Base-by-base conservation (phyloP, 2,329 filamentous ascomycete genomes). In the Ilyonectria sp. region DNA sequence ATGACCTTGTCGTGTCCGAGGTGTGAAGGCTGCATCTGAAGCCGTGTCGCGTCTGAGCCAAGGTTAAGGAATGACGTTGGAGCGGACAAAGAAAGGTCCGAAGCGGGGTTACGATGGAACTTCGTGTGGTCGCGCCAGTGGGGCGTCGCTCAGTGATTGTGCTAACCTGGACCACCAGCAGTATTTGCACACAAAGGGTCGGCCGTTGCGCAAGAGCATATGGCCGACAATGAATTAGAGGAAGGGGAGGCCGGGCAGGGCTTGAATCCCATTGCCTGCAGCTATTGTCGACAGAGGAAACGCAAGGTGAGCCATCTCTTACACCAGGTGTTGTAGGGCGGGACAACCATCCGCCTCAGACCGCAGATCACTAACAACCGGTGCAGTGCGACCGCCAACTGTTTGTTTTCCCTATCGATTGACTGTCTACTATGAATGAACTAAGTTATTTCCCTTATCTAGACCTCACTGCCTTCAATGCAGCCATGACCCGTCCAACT, bases 211-310 rank as follows among this genome's bases (percentile, higher is more conserved):
- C 46, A 55, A 43, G 21, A 63, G 23, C 62, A 46, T 37, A 76
- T 76, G 74, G 68, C 69, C 44, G 64, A 57, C 43, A 21, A 56
- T 67, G 69, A 65, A 2, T 6, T 10, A 21, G 40, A 11, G 4
- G 68, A 71, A 5, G 56, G 60, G 31, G 65, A 68, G 35, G 47
- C 33, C 29, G 74, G 68, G 47, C 67, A 61, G 57, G 57, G 54
- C 44, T 43, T 77, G 31, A 78, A 78, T 43, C 76, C 78, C 4
- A 79, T 79, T 52, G 79, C 79, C 7, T 80, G 78, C 8, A 76
- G 77, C 29, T 68, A 75, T 35, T 80, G 79, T 55, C 75, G 78
- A 13, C 77, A 78, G 35, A 74, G 75, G 49, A 80, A 80, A 40
- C 76, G 79, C 53, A 78, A 76, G 70, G 78, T 80, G 53, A 69